These are phyloP conservation scores for Triticum turgidum DNA, from an alignment of 176 grass and related monocot genomes.

Conservation along the genomic window DNA sequence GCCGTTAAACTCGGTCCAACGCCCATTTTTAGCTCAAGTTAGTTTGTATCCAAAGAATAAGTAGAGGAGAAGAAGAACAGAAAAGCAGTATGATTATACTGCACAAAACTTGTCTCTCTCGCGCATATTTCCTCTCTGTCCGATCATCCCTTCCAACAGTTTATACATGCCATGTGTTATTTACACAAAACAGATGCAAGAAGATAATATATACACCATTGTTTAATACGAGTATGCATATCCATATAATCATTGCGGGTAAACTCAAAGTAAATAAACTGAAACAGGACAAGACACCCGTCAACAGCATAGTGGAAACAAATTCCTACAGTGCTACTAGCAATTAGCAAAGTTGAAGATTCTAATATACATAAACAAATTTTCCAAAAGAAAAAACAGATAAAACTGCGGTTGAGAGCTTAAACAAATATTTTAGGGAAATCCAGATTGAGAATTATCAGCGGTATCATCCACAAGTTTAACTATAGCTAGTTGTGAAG, in stretches of 20 bases:
- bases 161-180: not conserved
- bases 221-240: not conserved
- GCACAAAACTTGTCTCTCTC: too few relatives aligned
- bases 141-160: not conserved
- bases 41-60: too few relatives aligned
- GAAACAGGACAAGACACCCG: not conserved
- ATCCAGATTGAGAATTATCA: not conserved
- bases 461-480: not conserved
- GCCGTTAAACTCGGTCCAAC: too few relatives aligned
- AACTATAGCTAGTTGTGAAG: not conserved
- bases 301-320: not conserved
- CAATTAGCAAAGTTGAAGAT: not conserved
- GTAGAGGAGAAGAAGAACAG: too few relatives aligned
- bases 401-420: not conserved
- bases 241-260: not conserved
- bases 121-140: too few relatives aligned
- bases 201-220: not conserved
- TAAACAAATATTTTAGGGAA: not conserved
- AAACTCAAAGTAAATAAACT: not conserved
- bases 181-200: not conserved
- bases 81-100: too few relatives aligned
- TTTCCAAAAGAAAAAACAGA: not conserved
- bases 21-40: too few relatives aligned
- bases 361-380: not conserved
- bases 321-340: not conserved